phyloP scores from a whole-genome alignment of 164 flowering plant genomes.

The Aristolochia fimbriata region DNA sequence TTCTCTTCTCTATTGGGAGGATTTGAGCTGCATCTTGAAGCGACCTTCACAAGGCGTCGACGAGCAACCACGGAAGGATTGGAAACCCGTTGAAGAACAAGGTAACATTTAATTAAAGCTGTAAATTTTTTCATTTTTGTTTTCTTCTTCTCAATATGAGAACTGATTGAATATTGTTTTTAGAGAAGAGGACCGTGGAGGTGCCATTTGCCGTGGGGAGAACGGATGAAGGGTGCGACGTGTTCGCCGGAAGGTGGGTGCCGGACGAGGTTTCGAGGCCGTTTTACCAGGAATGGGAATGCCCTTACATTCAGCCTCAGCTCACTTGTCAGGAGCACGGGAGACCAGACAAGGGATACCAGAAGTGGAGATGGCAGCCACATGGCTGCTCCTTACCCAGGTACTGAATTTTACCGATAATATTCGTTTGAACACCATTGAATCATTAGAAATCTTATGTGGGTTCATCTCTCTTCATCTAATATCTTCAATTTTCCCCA shows the following conservation, averaged over 20 bases:
- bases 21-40: conserved; percentile 37
- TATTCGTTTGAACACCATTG: too few relatives aligned
- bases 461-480: not conserved
- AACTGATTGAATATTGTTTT: not conserved
- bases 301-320: conserved; percentile 94
- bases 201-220: conserved; percentile 47
- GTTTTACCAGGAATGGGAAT: conserved; percentile 55
- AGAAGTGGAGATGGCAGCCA: conserved; percentile 87
- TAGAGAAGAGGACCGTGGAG: conserved; percentile 1
- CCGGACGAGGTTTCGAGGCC: conserved; percentile 53
- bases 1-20: conserved; percentile 47
- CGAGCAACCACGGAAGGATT: not conserved
- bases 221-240: conserved; percentile 40
- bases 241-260: conserved; percentile 75
- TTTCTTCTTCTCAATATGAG: not conserved
- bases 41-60: conserved; percentile 10
- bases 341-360: conserved; percentile 66
- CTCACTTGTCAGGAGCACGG: conserved; percentile 81
- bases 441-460: too few relatives aligned
- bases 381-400: conserved; percentile 64
- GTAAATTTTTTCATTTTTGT: not conserved
- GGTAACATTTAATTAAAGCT: conserved; percentile 18
- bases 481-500: too few relatives aligned
- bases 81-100: conserved; percentile 12
- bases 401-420: conserved; percentile 17